These are phyloP conservation scores for Echinosophora koreensis DNA, from an alignment of 306 rosid species.

Conservation along the genomic window DNA sequence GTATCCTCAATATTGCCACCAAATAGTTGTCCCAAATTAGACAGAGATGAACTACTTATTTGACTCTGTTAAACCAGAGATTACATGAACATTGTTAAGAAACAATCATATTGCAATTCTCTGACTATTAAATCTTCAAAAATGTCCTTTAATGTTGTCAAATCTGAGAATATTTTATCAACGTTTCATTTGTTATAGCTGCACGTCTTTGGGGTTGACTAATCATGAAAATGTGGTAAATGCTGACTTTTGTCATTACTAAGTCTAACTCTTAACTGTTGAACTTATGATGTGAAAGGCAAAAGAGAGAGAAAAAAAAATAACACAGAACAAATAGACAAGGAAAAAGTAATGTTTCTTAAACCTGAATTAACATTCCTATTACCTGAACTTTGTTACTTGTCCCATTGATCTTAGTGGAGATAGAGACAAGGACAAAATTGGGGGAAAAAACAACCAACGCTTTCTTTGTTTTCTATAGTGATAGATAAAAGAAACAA, in stretches of 20 bases:
- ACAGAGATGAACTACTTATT: conserved; percentile 3
- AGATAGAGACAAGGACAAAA: too few relatives aligned
- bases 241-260: background rate
- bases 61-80: conserved; percentile 3
- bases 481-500: too few relatives aligned
- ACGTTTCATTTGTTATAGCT: background rate
- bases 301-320: background rate
- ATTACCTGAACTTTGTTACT: too few relatives aligned
- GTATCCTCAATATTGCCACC: background rate
- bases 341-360: background rate
- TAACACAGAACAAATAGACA: too few relatives aligned
- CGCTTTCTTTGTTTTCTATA: too few relatives aligned
- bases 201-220: background rate
- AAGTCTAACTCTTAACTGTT: background rate
- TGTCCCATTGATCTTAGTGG: too few relatives aligned
- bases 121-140: conserved; percentile 1
- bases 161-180: background rate
- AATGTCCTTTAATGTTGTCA: conserved; percentile 14
- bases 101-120: background rate
- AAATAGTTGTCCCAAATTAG: background rate
- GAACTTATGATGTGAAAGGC: background rate
- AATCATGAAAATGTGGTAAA: background rate
- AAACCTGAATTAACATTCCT: background rate
- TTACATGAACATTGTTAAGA: background rate
- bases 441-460: too few relatives aligned